A percentile compares a stretch with the other conserved stretches of the same genome.
Conservation (phyloP, 306 rosid species). For the Calophaca sinica region DNA sequence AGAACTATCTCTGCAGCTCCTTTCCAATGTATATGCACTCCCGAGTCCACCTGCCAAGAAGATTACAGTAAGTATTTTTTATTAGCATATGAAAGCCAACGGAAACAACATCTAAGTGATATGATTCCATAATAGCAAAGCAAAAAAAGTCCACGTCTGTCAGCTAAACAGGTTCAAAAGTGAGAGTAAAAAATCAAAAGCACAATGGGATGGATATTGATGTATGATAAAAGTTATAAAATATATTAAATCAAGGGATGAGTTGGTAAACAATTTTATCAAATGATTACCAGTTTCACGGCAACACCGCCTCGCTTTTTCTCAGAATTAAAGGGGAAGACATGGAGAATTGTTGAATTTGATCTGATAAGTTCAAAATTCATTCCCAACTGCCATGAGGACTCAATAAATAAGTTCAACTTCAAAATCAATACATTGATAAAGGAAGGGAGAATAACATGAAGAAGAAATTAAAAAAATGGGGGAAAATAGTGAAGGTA, state of each 20-base stretch:
- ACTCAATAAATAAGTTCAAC: slow-evolving; percentile 43
- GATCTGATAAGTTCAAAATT: slow-evolving; percentile 73
- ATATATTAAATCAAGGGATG: slow-evolving; percentile 31
- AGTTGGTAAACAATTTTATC: slow-evolving; percentile 34
- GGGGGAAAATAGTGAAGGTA: slow-evolving; percentile 26
- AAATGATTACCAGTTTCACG: slow-evolving; percentile 66
- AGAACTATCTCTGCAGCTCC: slow-evolving; percentile 98
- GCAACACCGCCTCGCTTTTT: slow-evolving; percentile 97
- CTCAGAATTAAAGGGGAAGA: slow-evolving; percentile 96
- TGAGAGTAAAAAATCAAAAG: slow-evolving; percentile 12
- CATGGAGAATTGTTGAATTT: slow-evolving; percentile 72
- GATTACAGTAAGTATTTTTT: slow-evolving; percentile 32
- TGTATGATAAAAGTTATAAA: slow-evolving; percentile 14
- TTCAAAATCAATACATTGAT: slow-evolving; percentile 36
- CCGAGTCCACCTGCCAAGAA: slow-evolving; percentile 63
- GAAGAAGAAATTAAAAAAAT: neutral
- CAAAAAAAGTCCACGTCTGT: neutral
- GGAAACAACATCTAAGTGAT: slow-evolving; percentile 5
- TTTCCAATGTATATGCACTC: slow-evolving; percentile 92
- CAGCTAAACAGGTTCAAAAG: slow-evolving; percentile 33
- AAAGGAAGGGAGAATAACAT: slow-evolving; percentile 13
- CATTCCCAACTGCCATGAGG: slow-evolving; percentile 82
- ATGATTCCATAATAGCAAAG: slow-evolving; percentile 33
- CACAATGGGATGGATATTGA: slow-evolving; percentile 10
- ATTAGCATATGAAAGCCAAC: slow-evolving; percentile 25